A percentile compares a stretch with the other conserved stretches of the same genome.
These are phyloP conservation scores for Taphrina sp. DNA, from an alignment of 1,139 yeast genomes.

Conservation along the genomic window DNA sequence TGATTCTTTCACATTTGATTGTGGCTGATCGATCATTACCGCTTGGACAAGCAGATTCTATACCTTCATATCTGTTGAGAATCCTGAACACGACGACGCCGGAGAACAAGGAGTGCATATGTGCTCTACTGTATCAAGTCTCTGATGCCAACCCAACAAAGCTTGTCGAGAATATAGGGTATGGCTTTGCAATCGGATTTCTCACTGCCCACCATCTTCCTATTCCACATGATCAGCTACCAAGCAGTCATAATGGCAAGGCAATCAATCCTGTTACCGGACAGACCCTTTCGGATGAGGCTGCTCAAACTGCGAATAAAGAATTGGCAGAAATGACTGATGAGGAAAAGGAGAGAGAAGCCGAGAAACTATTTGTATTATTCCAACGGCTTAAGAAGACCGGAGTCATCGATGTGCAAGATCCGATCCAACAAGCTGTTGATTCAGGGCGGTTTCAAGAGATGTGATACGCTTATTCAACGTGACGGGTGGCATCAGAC, in stretches of 20 bases:
- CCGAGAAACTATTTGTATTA: slow-evolving; percentile 53
- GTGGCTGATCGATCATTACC: slow-evolving; percentile 34
- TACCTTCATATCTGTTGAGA: slow-evolving; percentile 34
- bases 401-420: slow-evolving; percentile 51
- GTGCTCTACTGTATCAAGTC: slow-evolving; percentile 35
- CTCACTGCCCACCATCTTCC: slow-evolving; percentile 40
- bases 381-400: slow-evolving; percentile 50
- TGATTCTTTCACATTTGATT: slow-evolving; percentile 22
- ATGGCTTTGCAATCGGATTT: slow-evolving; percentile 43
- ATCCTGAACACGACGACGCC: slow-evolving; percentile 22
- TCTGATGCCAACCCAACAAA: slow-evolving; percentile 33
- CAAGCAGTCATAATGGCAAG: slow-evolving; percentile 6
- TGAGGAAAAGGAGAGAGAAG: slow-evolving; percentile 57
- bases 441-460: slow-evolving; percentile 39
- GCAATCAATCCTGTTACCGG: slow-evolving; percentile 43
- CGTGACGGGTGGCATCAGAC: too few species aligned
- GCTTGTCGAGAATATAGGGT: slow-evolving; percentile 42
- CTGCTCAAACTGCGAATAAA: slow-evolving; percentile 22
- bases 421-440: slow-evolving; percentile 42
- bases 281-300: slow-evolving; percentile 38
- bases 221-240: slow-evolving; percentile 36
- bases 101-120: slow-evolving; percentile 32
- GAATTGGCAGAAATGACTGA: slow-evolving; percentile 47
- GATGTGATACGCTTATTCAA: too few species aligned
- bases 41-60: slow-evolving; percentile 35